Percentiles rank a stretch among this genome's conserved stretches.
Evolutionary conservation across 495 filamentous ascomycete species (phyloP).

Genomic region (Annulohypoxylon maeteangense): DNA sequence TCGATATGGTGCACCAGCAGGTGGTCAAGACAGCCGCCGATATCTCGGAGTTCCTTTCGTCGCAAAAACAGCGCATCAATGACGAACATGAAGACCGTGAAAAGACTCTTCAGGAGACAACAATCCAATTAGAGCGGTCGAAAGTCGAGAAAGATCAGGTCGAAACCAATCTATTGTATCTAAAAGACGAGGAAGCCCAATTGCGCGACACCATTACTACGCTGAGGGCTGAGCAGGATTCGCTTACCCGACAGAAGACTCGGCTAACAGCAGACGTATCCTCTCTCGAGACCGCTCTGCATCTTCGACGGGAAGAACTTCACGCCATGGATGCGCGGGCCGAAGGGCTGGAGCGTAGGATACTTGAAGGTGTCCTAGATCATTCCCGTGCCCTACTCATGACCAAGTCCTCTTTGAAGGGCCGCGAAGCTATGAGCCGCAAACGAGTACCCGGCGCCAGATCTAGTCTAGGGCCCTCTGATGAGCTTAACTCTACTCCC

Average conservation of each 20-base stretch:
- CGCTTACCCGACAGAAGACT: conserved; percentile 75
- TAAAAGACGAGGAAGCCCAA: conserved; percentile 61
- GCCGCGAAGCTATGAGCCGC: conserved; percentile 69
- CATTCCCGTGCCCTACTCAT: conserved; percentile 89
- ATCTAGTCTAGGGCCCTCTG: conserved; percentile 46
- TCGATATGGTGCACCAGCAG: conserved; percentile 90
- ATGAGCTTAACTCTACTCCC: conserved; percentile 32
- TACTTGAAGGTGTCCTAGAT: conserved; percentile 94
- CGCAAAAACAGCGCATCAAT: conserved; percentile 79
- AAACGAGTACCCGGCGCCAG: conserved; percentile 73
- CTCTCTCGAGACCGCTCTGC: conserved; percentile 85
- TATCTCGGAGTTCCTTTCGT: conserved; percentile 84
- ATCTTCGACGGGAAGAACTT: conserved; percentile 89
- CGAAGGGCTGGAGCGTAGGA: conserved; percentile 86
- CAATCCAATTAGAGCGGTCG: conserved; percentile 79
- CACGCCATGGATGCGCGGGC: conserved; percentile 87
- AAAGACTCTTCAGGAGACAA: conserved; percentile 82
- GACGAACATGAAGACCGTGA: conserved; percentile 84
- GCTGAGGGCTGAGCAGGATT: conserved; percentile 76
- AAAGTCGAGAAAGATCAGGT: conserved; percentile 81
- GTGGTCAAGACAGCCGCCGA: conserved; percentile 87
- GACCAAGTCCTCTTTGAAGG: conserved; percentile 62
- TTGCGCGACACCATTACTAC: conserved; percentile 52
- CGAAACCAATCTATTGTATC: conserved; percentile 74
- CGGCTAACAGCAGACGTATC: conserved; percentile 85